Evolutionary conservation across 805 yeast species (phyloP), one percentile per base, ranked within the genome.

Genomic region (Cephaloascus fragrans): DNA sequence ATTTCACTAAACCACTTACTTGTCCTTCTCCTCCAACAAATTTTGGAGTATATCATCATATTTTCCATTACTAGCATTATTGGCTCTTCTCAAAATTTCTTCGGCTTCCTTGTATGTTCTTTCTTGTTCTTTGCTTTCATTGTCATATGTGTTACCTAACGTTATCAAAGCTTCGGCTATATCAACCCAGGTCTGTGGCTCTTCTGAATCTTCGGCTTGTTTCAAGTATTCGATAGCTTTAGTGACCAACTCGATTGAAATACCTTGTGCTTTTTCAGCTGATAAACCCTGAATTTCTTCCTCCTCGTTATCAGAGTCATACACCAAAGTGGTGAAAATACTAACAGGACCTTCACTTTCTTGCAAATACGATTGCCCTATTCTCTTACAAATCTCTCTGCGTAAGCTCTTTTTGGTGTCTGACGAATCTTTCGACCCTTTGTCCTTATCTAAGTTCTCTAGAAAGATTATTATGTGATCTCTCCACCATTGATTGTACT

Each of bases 111-210:
- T 56, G 55, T 89, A 89, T 37, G 72, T 62, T 4, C 65, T 49
- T 43, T 81, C 84, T 60, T 87, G 95, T 34, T 80, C 83, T 26
- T 63, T 61, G 38, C 81, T 68, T 19, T 81, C 87, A 19, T 74
- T 61, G 6, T 80, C 84, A 43, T 71, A 67, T 37, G 88, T 55
- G 49, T 88, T 89, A 14, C 89, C 96, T 47, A 84, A 61, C 14
- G 83, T 75, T 28, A 90, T 85, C 50, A 76, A 66, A 1, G 95
- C 89, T 57, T 90, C 97, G 1, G 96, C 96, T 35, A 83, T 70
- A 51, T 77, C 74, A 10, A 80, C 95, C 85, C 90, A 83, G 4
- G 83, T 68, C 42, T 80, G 81, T 0, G 95, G 94, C 32, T 82
- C 86, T 35, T 80, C 84, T 16, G 75, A 78, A 37, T 77, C 77